A percentile compares a stretch with the other conserved stretches of the same genome.
Conservation (phyloP, 371 early-diverging fungal species). For the Rhizopus arrhizus region DNA sequence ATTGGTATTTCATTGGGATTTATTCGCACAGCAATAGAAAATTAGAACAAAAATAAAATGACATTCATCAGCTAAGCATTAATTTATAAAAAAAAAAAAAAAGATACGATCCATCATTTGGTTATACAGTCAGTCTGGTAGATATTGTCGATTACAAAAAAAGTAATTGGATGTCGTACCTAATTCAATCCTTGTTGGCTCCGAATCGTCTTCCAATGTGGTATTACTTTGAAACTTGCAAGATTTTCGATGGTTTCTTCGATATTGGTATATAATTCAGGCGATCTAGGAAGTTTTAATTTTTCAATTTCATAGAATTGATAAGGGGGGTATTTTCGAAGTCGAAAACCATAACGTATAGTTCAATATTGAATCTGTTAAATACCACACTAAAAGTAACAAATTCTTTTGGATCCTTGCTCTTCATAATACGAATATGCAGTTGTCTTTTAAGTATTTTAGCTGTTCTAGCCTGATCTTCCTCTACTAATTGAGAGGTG, state of each 20-base stretch:
- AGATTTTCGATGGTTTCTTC: slow-evolving; percentile 22
- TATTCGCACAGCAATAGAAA: too few species aligned
- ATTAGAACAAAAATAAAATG: too few species aligned
- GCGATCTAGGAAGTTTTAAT: slow-evolving; percentile 18
- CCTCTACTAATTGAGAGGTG: slow-evolving; percentile 13
- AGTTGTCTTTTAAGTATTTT: slow-evolving; percentile 23
- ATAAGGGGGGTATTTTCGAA: slow-evolving; percentile 16
- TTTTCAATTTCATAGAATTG: slow-evolving; percentile 23
- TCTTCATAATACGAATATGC: slow-evolving; percentile 23
- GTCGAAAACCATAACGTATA: slow-evolving; percentile 21
- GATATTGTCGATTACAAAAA: too few species aligned
- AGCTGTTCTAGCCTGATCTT: slow-evolving; percentile 21
- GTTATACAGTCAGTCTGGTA: too few species aligned
- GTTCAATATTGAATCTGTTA: slow-evolving; percentile 20
- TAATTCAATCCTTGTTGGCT: too few species aligned
- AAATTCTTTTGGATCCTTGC: slow-evolving; percentile 25
- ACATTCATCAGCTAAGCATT: too few species aligned
- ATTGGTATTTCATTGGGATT: too few species aligned
- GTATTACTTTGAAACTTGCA: slow-evolving; percentile 27
- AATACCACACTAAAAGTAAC: slow-evolving; percentile 23
- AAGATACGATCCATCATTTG: too few species aligned
- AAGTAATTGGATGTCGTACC: too few species aligned
- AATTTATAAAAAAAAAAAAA: too few species aligned
- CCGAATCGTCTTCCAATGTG: too few species aligned
- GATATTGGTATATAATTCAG: slow-evolving; percentile 18